phyloP scores from a whole-genome alignment of 2,329 filamentous ascomycete genomes.

The Colletotrichum endophyticum region DNA sequence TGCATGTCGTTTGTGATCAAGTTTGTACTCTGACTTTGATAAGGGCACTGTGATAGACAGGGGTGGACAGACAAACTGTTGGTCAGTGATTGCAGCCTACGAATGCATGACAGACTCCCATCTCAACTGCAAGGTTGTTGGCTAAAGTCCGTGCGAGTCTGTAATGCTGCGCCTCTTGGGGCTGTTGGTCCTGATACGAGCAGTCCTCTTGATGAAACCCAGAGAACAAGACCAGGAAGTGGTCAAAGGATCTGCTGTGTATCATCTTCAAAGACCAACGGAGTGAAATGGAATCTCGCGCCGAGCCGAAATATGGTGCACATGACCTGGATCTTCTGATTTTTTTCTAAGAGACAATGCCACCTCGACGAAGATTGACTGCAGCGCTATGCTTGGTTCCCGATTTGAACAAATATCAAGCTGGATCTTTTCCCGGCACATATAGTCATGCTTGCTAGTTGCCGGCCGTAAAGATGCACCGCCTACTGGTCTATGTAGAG shows the following conservation, averaged over 20 bases:
- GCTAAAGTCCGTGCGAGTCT: not conserved
- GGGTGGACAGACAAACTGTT: not conserved
- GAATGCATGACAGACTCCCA: not conserved
- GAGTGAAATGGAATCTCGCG: not conserved
- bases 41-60: not conserved
- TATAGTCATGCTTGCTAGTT: not conserved
- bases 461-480: not conserved
- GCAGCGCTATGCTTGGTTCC: not conserved
- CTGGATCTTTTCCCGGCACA: fast-evolving
- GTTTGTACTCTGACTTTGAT: not conserved
- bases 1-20: not conserved
- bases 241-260: not conserved
- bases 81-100: not conserved
- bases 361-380: not conserved
- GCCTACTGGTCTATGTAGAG: too few species aligned
- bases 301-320: not conserved
- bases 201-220: not conserved
- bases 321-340: not conserved
- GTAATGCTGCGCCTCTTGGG: not conserved
- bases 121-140: not conserved
- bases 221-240: not conserved
- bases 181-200: not conserved
- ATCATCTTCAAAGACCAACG: not conserved
- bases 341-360: not conserved
- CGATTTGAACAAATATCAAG: not conserved